Conservation (phyloP, 306 rosid genomes). For the Oxytropis ochrocephala region DNA sequence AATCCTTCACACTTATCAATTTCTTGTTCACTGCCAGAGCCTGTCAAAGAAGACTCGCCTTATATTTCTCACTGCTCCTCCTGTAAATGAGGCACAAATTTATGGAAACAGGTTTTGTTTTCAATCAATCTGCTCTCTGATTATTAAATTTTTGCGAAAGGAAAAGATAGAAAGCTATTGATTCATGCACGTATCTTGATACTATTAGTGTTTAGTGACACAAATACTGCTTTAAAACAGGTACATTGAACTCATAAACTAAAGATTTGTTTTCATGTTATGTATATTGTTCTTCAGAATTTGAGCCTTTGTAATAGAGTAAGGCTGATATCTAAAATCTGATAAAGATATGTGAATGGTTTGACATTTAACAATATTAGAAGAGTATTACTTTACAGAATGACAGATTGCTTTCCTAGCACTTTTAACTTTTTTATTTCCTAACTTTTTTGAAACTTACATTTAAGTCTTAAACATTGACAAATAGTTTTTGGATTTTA, state of each 20-base stretch:
- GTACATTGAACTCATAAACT: background rate
- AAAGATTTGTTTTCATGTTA: background rate
- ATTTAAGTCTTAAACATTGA: background rate
- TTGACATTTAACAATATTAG: background rate
- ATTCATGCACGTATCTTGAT: background rate
- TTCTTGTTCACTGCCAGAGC: slow-evolving; percentile 30
- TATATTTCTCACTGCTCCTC: slow-evolving; percentile 60
- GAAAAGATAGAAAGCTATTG: background rate
- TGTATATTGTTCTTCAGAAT: background rate
- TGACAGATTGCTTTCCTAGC: background rate
- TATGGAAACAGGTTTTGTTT: slow-evolving; percentile 33
- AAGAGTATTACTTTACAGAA: background rate
- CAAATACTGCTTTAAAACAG: background rate
- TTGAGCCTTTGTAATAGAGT: background rate
- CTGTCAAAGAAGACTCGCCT: slow-evolving; percentile 55
- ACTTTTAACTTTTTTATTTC: no score
- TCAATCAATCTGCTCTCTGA: background rate
- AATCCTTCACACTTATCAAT: background rate
- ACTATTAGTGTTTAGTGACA: background rate
- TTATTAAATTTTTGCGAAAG: background rate
- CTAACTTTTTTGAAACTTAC: no score
- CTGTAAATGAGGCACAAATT: slow-evolving; percentile 48
- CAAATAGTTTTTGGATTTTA: background rate
- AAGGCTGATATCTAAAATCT: background rate
- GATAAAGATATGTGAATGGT: background rate